These are phyloP conservation scores for Barbarea vulgaris DNA, from an alignment of 345 rosid species.

Conservation along the genomic window DNA sequence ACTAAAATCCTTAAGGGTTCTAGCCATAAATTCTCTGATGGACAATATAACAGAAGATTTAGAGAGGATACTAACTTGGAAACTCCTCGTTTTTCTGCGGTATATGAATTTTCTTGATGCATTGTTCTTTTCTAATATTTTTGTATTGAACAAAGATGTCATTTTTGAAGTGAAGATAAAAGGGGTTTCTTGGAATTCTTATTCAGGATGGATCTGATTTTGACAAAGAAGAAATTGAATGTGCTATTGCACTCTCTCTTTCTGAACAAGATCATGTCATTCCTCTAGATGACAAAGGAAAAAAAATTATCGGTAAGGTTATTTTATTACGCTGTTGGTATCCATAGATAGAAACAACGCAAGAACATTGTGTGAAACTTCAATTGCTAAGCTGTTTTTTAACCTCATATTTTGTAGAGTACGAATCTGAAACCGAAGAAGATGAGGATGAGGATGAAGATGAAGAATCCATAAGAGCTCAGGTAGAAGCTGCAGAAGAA, in stretches of 20 bases:
- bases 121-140: background rate
- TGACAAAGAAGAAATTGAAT: conserved; percentile 78
- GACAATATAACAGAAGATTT: conserved; percentile 55
- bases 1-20: conserved; percentile 76
- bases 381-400: conserved; percentile 22
- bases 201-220: conserved; percentile 76
- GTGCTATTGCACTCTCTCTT: conserved; percentile 84
- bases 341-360: conserved; percentile 1
- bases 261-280: conserved; percentile 66
- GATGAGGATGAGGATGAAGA: conserved; percentile 43
- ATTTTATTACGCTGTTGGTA: background rate
- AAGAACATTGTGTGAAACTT: background rate
- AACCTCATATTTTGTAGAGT: conserved; percentile 34
- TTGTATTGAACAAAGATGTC: background rate
- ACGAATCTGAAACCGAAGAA: conserved; percentile 52
- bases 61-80: conserved; percentile 53
- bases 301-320: conserved; percentile 71
- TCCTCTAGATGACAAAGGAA: conserved; percentile 70
- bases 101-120: conserved; percentile 39
- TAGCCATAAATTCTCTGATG: conserved; percentile 46
- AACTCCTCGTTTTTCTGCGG: conserved; percentile 64
- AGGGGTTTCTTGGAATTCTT: conserved; percentile 16
- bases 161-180: background rate
- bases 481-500: conserved; percentile 44
- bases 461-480: conserved; percentile 34